These are phyloP conservation scores for Calocybe cyanea DNA, from an alignment of 768 basidiomycete genomes.

Conservation along the genomic window DNA sequence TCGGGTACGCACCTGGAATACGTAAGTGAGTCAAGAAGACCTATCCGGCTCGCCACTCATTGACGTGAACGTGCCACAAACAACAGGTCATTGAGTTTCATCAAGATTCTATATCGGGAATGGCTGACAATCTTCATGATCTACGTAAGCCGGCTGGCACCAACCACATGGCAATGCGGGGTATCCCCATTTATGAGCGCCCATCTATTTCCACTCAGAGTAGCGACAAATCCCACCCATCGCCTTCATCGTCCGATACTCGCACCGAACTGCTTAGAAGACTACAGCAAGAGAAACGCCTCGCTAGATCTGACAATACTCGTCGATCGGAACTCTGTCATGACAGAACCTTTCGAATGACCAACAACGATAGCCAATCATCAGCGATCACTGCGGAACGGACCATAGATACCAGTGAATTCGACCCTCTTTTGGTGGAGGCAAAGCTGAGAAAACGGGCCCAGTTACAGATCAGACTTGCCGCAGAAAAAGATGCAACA, in stretches of 20 bases:
- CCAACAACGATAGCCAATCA: conserved; percentile 5
- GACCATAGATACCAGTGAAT: neutral
- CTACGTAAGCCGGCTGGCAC: conserved; percentile 1
- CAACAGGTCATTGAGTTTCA: neutral
- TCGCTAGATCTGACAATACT: conserved; percentile 16
- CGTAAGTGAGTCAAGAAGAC: neutral
- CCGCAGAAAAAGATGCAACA: conserved; percentile 31
- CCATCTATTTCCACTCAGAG: conserved; percentile 11
- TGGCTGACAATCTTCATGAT: conserved; percentile 6
- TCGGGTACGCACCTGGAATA: neutral
- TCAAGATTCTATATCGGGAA: conserved; percentile 4
- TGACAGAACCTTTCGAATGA: conserved; percentile 16
- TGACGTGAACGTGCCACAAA: conserved; percentile 7
- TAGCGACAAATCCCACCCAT: conserved; percentile 9
- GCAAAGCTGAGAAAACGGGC: conserved; percentile 44
- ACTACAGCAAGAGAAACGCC: conserved; percentile 40
- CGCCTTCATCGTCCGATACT: conserved; percentile 14
- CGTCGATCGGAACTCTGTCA: conserved; percentile 6
- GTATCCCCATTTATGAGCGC: conserved; percentile 12
- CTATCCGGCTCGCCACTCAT: neutral
- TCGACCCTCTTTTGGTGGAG: conserved; percentile 31
- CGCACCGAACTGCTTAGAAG: conserved; percentile 38
- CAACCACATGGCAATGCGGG: conserved; percentile 8
- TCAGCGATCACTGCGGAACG: neutral
- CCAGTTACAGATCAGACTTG: conserved; percentile 44